Percentiles rank a stretch among this genome's conserved stretches.
Conservation (phyloP, 768 basidiomycete genomes). For the Termitomyces bulborhizus region DNA sequence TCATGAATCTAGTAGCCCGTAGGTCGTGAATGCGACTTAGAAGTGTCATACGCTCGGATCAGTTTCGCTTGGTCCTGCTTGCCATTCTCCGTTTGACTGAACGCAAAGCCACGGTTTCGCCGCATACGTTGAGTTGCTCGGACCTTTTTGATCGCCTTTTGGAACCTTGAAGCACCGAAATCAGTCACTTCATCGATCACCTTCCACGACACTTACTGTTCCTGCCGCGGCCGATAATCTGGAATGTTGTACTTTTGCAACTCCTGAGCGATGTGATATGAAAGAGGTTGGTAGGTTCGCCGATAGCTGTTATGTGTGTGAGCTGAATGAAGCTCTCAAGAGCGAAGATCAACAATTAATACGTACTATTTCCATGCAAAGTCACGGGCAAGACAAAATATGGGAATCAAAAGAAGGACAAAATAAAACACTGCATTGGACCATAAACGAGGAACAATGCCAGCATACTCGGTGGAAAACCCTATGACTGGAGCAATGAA, state of each 20-base stretch:
- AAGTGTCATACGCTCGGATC: slow-evolving; percentile 85
- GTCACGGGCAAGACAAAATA: slow-evolving; percentile 81
- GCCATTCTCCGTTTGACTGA: slow-evolving; percentile 91
- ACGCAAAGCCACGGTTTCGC: slow-evolving; percentile 93
- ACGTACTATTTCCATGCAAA: slow-evolving; percentile 97
- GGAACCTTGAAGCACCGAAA: slow-evolving; percentile 53
- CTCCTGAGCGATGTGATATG: slow-evolving; percentile 99
- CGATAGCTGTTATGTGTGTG: slow-evolving; percentile 56
- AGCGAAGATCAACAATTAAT: slow-evolving; percentile 1
- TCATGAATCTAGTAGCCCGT: slow-evolving; percentile 55
- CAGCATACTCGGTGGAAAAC: slow-evolving; percentile 87
- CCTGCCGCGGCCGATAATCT: slow-evolving; percentile 94
- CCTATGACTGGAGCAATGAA: slow-evolving; percentile 78
- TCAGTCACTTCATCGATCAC: neutral
- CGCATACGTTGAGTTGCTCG: slow-evolving; percentile 98
- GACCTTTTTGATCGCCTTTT: slow-evolving; percentile 99
- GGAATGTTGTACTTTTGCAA: slow-evolving; percentile 99
- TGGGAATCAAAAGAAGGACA: slow-evolving; percentile 75
- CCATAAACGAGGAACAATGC: slow-evolving; percentile 89
- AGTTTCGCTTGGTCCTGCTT: slow-evolving; percentile 84
- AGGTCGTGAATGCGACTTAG: slow-evolving; percentile 64
- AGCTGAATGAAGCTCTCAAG: slow-evolving; percentile 6
- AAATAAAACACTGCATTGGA: slow-evolving; percentile 87
- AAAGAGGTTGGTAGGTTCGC: slow-evolving; percentile 80
- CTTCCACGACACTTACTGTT: slow-evolving; percentile 60